phyloP scores from a whole-genome alignment of 2,329 filamentous ascomycete genomes.

The Penicillium concentricum region DNA sequence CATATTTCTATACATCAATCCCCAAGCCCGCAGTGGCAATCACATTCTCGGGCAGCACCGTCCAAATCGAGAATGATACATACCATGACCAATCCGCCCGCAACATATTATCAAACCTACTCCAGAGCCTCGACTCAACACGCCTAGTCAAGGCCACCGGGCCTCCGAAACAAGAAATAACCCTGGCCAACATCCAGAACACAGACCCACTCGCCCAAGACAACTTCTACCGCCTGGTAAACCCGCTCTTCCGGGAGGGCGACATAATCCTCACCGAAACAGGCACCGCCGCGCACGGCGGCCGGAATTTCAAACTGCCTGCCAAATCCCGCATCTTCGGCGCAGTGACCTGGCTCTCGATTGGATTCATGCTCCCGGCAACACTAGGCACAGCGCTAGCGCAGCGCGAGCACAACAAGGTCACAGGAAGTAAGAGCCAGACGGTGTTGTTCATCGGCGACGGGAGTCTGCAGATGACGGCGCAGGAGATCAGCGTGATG shows the following conservation, averaged over 20 bases:
- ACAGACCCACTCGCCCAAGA: conserved; percentile 47
- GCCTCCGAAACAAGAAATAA: conserved; percentile 15
- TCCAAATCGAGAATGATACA: conserved; percentile 72
- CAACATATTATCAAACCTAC: conserved; percentile 71
- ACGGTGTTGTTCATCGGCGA: conserved; percentile 62
- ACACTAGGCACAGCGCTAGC: conserved; percentile 58
- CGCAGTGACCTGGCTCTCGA: conserved; percentile 59
- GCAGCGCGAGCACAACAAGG: conserved; percentile 25
- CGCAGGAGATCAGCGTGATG: conserved; percentile 65
- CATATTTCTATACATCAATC: conserved; percentile 74
- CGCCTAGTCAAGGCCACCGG: conserved; percentile 52
- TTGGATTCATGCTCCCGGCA: conserved; percentile 61
- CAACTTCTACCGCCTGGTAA: conserved; percentile 50
- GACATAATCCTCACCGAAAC: conserved; percentile 61
- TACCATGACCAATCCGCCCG: conserved; percentile 78
- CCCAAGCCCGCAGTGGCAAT: conserved; percentile 75
- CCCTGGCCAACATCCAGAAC: conserved; percentile 43
- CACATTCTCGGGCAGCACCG: conserved; percentile 73
- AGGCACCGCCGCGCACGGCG: conserved; percentile 58
- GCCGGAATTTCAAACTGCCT: conserved; percentile 53
- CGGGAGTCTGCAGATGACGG: conserved; percentile 65
- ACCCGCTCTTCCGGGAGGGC: conserved; percentile 49
- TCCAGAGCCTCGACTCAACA: conserved; percentile 58
- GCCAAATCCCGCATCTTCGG: conserved; percentile 49
- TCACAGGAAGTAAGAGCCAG: conserved; percentile 35